Evolutionary conservation across 2,329 filamentous ascomycete species (phyloP).

Genomic region (Lecanicillium sp.): DNA sequence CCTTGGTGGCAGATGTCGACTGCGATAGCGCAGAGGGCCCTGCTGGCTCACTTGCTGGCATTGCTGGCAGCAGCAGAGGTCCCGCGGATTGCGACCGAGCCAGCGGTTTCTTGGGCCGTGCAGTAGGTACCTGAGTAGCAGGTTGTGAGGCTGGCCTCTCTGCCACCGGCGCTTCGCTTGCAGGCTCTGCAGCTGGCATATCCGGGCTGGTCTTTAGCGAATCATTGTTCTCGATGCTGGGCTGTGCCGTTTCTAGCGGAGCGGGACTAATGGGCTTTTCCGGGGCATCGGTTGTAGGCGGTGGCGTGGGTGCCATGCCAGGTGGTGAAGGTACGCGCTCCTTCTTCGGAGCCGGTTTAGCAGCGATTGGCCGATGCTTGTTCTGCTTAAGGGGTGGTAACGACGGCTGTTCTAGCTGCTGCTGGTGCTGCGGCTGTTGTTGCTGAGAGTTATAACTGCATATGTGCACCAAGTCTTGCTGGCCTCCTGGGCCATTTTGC

Average conservation of each 20-base stretch:
- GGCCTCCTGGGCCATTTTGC: slow-evolving; percentile 25
- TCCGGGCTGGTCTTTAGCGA: slow-evolving; percentile 1
- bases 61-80: slow-evolving; percentile 25
- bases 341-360: slow-evolving; percentile 14
- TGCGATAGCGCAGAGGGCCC: slow-evolving; percentile 33
- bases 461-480: slow-evolving; percentile 28
- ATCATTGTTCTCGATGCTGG: background rate
- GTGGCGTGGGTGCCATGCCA: slow-evolving; percentile 26
- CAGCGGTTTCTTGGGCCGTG: slow-evolving; percentile 13
- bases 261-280: slow-evolving; percentile 24
- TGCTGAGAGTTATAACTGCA: slow-evolving; percentile 23
- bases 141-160: slow-evolving; percentile 7
- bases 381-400: slow-evolving; percentile 18
- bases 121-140: slow-evolving; percentile 6
- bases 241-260: background rate
- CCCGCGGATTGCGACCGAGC: slow-evolving; percentile 30
- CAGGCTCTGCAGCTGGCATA: background rate
- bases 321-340: slow-evolving; percentile 15
- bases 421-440: slow-evolving; percentile 8
- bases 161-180: background rate
- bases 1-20: slow-evolving; percentile 7
- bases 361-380: slow-evolving; percentile 9
- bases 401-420: slow-evolving; percentile 13
- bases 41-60: slow-evolving; percentile 43
- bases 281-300: slow-evolving; percentile 28